These are phyloP conservation scores for Saturnispora silvae DNA, from an alignment of 805 yeast genomes.

Conservation along the genomic window DNA sequence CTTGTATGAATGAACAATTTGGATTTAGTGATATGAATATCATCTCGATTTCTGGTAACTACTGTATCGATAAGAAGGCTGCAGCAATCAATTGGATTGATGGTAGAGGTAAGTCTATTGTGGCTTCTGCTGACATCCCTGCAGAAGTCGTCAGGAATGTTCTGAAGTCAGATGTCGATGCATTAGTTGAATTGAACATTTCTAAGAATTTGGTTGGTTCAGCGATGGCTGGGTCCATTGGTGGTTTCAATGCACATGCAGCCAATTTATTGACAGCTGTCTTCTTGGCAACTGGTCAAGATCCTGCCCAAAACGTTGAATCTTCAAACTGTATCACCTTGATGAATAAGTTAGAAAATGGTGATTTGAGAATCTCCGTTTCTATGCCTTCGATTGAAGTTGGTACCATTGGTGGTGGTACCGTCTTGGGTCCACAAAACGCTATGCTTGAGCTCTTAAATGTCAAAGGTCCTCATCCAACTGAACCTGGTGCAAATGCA, in stretches of 20 bases:
- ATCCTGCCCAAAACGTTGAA: slow-evolving; percentile 99
- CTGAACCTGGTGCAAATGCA: slow-evolving; percentile 89
- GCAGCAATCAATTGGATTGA: slow-evolving; percentile 99
- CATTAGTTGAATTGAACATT: slow-evolving; percentile 81
- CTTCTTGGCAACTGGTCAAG: slow-evolving; percentile 93
- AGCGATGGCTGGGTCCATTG: slow-evolving; percentile 97
- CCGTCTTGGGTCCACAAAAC: slow-evolving; percentile 92
- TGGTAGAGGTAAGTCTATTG: slow-evolving; percentile 97
- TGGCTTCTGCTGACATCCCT: slow-evolving; percentile 91
- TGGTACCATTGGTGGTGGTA: slow-evolving; percentile 99
- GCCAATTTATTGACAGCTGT: slow-evolving; percentile 94
- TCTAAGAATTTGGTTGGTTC: slow-evolving; percentile 89
- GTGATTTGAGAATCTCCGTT: slow-evolving; percentile 85
- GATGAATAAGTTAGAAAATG: slow-evolving; percentile 67
- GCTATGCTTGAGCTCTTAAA: slow-evolving; percentile 93
- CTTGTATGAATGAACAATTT: slow-evolving; percentile 73
- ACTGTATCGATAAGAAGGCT: slow-evolving; percentile 95
- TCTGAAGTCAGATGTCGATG: slow-evolving; percentile 84
- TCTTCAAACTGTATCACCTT: slow-evolving; percentile 94
- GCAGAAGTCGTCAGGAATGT: slow-evolving; percentile 69
- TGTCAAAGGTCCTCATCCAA: slow-evolving; percentile 91
- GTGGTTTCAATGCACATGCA: slow-evolving; percentile 98
- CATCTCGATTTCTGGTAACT: slow-evolving; percentile 91
- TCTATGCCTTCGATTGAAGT: slow-evolving; percentile 99
- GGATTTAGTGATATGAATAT: slow-evolving; percentile 94